Percentiles rank a stretch among this genome's conserved stretches.
Evolutionary conservation across 768 basidiomycete genomes (phyloP).

Genomic region (Phlebiopsis flavidoalba): DNA sequence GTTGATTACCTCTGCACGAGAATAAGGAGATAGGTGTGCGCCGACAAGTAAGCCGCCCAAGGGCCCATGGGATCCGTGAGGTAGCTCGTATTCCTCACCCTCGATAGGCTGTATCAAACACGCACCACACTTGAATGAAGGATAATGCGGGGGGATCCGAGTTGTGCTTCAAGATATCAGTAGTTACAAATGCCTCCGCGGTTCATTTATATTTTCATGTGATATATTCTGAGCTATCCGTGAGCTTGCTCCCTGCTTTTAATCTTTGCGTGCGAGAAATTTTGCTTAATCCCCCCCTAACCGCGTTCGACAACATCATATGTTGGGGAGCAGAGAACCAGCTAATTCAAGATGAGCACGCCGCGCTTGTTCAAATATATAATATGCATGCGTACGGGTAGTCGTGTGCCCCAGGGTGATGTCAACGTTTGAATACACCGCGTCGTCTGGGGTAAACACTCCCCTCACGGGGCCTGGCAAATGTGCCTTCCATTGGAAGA

Average conservation of each 20-base stretch:
- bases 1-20: not conserved
- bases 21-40: not conserved
- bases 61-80: slow-evolving; percentile 95
- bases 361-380: not conserved
- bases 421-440: slow-evolving; percentile 65
- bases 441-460: slow-evolving; percentile 83
- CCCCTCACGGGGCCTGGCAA: slow-evolving; percentile 81
- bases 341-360: slow-evolving; percentile 30
- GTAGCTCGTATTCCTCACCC: too few species aligned
- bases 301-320: slow-evolving; percentile 72
- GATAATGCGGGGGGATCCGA: slow-evolving; percentile 96
- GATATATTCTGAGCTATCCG: slow-evolving; percentile 78
- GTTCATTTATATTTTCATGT: slow-evolving; percentile 88
- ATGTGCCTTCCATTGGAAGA: slow-evolving; percentile 73
- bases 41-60: too few species aligned
- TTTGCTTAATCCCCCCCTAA: too few species aligned
- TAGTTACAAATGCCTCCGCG: slow-evolving; percentile 74
- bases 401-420: slow-evolving; percentile 61
- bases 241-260: too few species aligned
- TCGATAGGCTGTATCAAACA: too few species aligned
- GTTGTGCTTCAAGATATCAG: slow-evolving; percentile 88
- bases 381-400: slow-evolving; percentile 62
- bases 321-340: slow-evolving; percentile 78
- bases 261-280: too few species aligned
- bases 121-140: slow-evolving; percentile 89